Evolutionary conservation across 495 filamentous ascomycete genomes (phyloP).

Genomic region (Amniculicola lignicola): DNA sequence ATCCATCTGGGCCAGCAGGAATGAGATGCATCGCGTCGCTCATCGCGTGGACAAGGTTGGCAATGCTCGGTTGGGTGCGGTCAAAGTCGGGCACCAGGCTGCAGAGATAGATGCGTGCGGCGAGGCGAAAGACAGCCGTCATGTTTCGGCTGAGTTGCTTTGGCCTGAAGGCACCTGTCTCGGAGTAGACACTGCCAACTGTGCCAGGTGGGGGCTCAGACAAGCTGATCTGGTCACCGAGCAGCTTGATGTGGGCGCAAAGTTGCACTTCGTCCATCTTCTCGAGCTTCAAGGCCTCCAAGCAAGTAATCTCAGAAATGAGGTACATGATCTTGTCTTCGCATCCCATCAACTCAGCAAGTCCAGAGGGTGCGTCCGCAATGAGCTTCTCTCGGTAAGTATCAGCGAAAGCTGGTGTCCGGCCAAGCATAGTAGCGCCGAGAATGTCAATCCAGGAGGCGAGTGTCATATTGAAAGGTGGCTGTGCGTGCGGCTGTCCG

Average conservation of each 20-base stretch:
- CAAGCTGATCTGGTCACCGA: conserved; percentile 76
- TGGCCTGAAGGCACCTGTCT: conserved; percentile 73
- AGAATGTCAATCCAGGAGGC: conserved; percentile 97
- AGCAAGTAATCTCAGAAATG: conserved; percentile 93
- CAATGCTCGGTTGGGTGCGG: conserved; percentile 63
- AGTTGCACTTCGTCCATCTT: conserved; percentile 78
- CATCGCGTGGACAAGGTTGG: conserved; percentile 71
- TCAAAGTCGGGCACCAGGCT: conserved; percentile 85
- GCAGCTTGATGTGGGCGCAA: conserved; percentile 75
- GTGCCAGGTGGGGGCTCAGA: conserved; percentile 56
- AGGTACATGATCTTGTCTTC: conserved; percentile 97
- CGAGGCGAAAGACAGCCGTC: conserved; percentile 82
- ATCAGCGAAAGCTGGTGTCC: conserved; percentile 81
- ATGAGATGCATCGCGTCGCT: conserved; percentile 70
- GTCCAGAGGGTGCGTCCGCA: conserved; percentile 64
- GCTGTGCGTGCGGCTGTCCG: conserved; percentile 54
- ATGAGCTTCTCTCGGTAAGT: conserved; percentile 90
- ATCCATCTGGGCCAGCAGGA: conserved; percentile 74
- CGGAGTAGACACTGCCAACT: conserved; percentile 41
- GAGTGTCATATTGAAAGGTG: conserved; percentile 92
- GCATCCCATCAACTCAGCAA: conserved; percentile 95
- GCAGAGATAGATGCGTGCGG: conserved; percentile 92
- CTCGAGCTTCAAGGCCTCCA: conserved; percentile 81
- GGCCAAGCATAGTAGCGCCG: conserved; percentile 86
- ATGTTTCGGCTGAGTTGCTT: conserved; percentile 81